Conservation (phyloP, 176 grass and related monocot species). For the Oryza glaberrima region DNA sequence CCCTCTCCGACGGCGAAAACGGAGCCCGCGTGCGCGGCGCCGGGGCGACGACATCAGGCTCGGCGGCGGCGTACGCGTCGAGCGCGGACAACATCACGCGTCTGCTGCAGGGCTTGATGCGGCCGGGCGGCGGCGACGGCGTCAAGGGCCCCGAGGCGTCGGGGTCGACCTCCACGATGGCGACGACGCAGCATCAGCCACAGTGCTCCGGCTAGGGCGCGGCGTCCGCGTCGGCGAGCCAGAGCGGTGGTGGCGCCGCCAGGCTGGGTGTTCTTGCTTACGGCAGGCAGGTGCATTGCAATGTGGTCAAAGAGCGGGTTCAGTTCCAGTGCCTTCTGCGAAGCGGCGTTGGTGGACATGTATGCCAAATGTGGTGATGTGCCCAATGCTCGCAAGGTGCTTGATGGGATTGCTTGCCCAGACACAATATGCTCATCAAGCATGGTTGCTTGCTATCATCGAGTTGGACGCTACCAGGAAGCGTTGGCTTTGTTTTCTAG, state of each 20-base stretch:
- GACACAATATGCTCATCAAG: slow-evolving; percentile 65
- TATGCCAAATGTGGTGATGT: slow-evolving; percentile 56
- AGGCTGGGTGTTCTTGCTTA: slow-evolving; percentile 29
- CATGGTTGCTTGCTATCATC: slow-evolving; percentile 61
- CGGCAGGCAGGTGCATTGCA: slow-evolving; percentile 58
- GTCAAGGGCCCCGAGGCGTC: slow-evolving; percentile 49
- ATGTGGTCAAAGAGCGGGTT: slow-evolving; percentile 58
- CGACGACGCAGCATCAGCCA: slow-evolving; percentile 42
- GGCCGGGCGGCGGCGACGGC: slow-evolving; percentile 9
- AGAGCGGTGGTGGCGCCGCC: slow-evolving; percentile 23
- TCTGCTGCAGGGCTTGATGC: slow-evolving; percentile 83
- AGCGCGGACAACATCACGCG: slow-evolving; percentile 90
- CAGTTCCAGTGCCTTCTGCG: slow-evolving; percentile 47
- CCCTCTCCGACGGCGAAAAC: not conserved
- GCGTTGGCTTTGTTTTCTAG: slow-evolving; percentile 52
- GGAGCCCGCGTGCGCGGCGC: not conserved
- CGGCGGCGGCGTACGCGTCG: slow-evolving; percentile 71
- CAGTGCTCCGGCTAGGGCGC: slow-evolving; percentile 56
- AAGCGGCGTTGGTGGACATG: slow-evolving; percentile 57
- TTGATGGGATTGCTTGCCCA: slow-evolving; percentile 42
- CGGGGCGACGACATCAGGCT: slow-evolving; percentile 36
- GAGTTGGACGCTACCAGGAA: slow-evolving; percentile 31
- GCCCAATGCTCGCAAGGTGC: slow-evolving; percentile 48
- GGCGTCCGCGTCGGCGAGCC: slow-evolving; percentile 56
- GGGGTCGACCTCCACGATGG: slow-evolving; percentile 51